Conservation (phyloP, 768 basidiomycete genomes). For the Suillus tomentosus region DNA sequence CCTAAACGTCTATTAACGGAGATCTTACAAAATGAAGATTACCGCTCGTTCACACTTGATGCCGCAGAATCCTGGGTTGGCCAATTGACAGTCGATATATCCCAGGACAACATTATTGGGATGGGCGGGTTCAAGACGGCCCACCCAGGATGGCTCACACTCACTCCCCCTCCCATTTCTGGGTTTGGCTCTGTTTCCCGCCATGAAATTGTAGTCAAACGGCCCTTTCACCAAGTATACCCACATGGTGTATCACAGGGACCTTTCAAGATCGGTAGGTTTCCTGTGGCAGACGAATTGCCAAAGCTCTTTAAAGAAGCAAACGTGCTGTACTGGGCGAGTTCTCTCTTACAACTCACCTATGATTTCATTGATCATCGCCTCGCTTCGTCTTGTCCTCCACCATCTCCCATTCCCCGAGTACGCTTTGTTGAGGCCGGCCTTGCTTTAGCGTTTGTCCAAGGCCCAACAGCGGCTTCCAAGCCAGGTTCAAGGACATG, state of each 20-base stretch:
- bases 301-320: background rate
- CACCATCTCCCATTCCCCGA: too few relatives aligned
- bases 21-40: background rate
- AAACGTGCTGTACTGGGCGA: background rate
- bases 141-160: background rate
- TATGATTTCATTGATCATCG: background rate
- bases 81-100: background rate
- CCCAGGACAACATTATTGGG: background rate
- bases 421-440: too few relatives aligned
- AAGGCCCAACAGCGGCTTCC: too few relatives aligned
- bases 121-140: background rate
- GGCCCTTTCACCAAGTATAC: background rate
- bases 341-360: background rate
- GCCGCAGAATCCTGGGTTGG: background rate
- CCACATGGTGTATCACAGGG: background rate
- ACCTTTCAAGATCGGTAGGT: background rate
- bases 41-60: background rate
- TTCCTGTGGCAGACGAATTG: background rate
- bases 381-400: background rate
- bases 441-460: too few relatives aligned
- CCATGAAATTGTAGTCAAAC: background rate
- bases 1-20: background rate
- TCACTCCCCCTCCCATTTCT: background rate
- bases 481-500: too few relatives aligned
- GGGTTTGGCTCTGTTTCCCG: background rate